Percentiles rank a stretch among this genome's conserved stretches.
Evolutionary conservation across 495 filamentous ascomycete genomes (phyloP).

Genomic region (Annulohypoxylon bovei): DNA sequence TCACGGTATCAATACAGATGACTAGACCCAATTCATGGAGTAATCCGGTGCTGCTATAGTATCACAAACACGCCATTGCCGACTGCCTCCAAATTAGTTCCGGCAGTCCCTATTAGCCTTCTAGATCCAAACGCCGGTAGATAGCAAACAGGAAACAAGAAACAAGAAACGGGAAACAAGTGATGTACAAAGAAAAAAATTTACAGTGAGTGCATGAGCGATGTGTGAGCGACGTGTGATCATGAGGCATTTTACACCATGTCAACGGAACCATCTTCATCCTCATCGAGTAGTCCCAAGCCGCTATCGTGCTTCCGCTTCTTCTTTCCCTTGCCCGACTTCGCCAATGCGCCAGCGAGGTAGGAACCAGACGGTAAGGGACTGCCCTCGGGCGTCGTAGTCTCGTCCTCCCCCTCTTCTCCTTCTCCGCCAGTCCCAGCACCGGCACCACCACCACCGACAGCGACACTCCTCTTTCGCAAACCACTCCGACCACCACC

Average conservation of each 20-base stretch:
- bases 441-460: background rate
- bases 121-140: constrained; percentile 20
- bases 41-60: constrained; percentile 2
- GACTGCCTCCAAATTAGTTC: constrained; percentile 9
- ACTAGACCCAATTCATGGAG: background rate
- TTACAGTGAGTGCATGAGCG: constrained; percentile 6
- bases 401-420: constrained; percentile 6
- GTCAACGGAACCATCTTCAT: constrained; percentile 52
- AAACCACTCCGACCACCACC: constrained; percentile 4
- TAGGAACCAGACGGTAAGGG: constrained; percentile 28
- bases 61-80: constrained; percentile 4
- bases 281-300: constrained; percentile 70
- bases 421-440: background rate
- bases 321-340: constrained; percentile 48
- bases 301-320: constrained; percentile 68
- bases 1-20: background rate
- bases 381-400: constrained; percentile 28
- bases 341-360: constrained; percentile 48
- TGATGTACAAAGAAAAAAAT: constrained; percentile 28
- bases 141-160: constrained; percentile 5
- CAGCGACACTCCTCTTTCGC: constrained; percentile 11
- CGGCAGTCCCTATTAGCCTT: background rate
- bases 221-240: background rate
- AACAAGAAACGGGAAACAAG: background rate
- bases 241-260: constrained; percentile 18